Conservation (phyloP, 164 flowering plant genomes). For the Vitis riparia region DNA sequence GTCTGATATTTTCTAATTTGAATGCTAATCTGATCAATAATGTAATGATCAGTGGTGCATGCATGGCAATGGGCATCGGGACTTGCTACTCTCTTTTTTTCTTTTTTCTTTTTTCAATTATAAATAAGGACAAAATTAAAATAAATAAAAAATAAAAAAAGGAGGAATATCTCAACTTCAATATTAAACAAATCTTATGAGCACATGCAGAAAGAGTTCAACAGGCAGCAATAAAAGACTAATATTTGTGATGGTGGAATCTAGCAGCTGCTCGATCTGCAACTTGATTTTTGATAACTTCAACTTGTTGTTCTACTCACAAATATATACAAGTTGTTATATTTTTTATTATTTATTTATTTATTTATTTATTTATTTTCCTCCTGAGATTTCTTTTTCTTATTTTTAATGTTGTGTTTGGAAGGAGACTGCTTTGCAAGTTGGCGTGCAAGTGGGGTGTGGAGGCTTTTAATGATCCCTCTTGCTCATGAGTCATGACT, state of each 20-base stretch:
- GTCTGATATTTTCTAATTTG: too few species aligned
- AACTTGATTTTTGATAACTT: constrained; percentile 20
- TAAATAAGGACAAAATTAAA: too few species aligned
- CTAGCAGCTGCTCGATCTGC: constrained; percentile 20
- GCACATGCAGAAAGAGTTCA: neutral
- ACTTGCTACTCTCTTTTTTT: too few species aligned
- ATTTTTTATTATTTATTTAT: too few species aligned
- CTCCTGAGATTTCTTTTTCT: neutral
- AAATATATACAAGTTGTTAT: too few species aligned
- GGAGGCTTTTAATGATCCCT: constrained; percentile 3
- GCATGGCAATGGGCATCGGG: too few species aligned
- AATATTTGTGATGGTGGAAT: constrained; percentile 7
- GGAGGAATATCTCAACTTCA: neutral
- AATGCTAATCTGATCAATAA: too few species aligned
- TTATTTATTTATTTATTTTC: neutral
- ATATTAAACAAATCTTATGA: neutral
- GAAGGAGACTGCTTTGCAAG: constrained; percentile 11
- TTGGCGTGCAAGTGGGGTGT: constrained; percentile 26
- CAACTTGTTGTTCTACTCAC: constrained; percentile 18
- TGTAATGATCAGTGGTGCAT: too few species aligned
- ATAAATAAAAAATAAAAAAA: neutral
- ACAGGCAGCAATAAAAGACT: constrained; percentile 8
- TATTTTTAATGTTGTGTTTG: neutral
- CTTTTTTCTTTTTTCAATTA: too few species aligned
- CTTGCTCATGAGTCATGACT: neutral